These are phyloP conservation scores for Emergomyces pasteurianus DNA, from an alignment of 2,329 filamentous ascomycete species.

Conservation along the genomic window DNA sequence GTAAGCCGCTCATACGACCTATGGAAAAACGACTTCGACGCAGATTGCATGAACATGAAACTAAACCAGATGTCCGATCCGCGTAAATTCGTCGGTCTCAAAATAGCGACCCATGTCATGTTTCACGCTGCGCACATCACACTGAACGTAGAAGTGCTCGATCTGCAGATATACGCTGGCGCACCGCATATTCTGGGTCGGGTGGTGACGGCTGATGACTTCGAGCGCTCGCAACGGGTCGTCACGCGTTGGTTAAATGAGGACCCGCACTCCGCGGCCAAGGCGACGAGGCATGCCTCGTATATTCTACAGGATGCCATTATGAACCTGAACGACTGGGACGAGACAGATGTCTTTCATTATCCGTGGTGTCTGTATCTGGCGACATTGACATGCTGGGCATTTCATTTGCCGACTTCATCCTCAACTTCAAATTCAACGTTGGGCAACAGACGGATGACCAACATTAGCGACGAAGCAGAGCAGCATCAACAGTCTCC, in stretches of 20 bases:
- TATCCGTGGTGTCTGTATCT: slow-evolving; percentile 53
- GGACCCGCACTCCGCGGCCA: slow-evolving; percentile 23
- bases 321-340: slow-evolving; percentile 38
- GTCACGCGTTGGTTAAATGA: slow-evolving; percentile 41
- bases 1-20: slow-evolving; percentile 43
- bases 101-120: slow-evolving; percentile 41
- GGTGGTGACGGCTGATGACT: slow-evolving; percentile 40
- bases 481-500: background rate
- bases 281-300: slow-evolving; percentile 44
- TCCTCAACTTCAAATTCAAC: slow-evolving; percentile 2
- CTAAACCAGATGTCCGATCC: slow-evolving; percentile 21
- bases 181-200: slow-evolving; percentile 48
- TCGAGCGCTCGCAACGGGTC: slow-evolving; percentile 37
- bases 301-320: slow-evolving; percentile 40
- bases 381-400: slow-evolving; percentile 47
- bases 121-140: slow-evolving; percentile 48
- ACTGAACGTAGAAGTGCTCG: slow-evolving; percentile 47
- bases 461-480: slow-evolving; percentile 24
- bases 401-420: slow-evolving; percentile 38
- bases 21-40: slow-evolving; percentile 49
- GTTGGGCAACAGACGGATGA: slow-evolving; percentile 1
- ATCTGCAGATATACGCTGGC: slow-evolving; percentile 51
- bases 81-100: slow-evolving; percentile 36
- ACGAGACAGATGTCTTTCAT: slow-evolving; percentile 45
- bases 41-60: slow-evolving; percentile 34